These are phyloP conservation scores for Acidomyces sp. DNA, from an alignment of 495 filamentous ascomycete species.

Conservation along the genomic window DNA sequence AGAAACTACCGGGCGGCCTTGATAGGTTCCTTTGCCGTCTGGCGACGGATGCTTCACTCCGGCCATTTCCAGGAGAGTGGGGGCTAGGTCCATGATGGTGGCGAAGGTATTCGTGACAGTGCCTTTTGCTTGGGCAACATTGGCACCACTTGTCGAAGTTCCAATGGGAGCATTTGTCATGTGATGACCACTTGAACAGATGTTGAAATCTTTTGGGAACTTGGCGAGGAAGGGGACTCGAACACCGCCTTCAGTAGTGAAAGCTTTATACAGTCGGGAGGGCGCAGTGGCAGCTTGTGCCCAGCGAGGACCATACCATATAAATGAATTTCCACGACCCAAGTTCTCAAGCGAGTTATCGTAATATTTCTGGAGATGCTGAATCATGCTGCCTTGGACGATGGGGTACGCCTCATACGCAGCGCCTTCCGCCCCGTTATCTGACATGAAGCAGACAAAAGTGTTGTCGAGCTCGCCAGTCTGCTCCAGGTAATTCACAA, in stretches of 20 bases:
- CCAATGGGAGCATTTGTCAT: too few species aligned
- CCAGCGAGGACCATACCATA: conserved; percentile 55
- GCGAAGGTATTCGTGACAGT: conserved; percentile 44
- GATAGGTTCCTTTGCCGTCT: conserved; percentile 29
- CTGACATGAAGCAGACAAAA: conserved; percentile 50
- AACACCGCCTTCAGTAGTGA: conserved; percentile 49
- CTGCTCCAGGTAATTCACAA: conserved; percentile 40
- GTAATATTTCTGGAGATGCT: conserved; percentile 47
- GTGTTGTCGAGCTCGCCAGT: conserved; percentile 52
- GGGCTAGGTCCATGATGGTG: conserved; percentile 53
- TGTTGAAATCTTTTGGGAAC: conserved; percentile 29
- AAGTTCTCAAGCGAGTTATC: conserved; percentile 50
- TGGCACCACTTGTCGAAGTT: too few species aligned
- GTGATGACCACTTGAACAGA: conserved; percentile 10
- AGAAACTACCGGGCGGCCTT: conserved; percentile 42
- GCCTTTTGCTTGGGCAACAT: too few species aligned
- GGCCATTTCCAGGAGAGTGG: conserved; percentile 48
- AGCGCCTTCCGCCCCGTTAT: conserved; percentile 53
- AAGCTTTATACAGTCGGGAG: conserved; percentile 48
- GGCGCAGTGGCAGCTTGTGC: conserved; percentile 52
- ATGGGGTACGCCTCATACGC: conserved; percentile 47
- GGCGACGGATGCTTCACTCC: conserved; percentile 46
- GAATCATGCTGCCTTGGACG: conserved; percentile 30
- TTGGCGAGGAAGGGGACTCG: conserved; percentile 45
- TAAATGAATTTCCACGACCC: conserved; percentile 46